These are phyloP conservation scores for Astragalus glycyphyllos DNA, from an alignment of 306 rosid genomes.

Conservation along the genomic window DNA sequence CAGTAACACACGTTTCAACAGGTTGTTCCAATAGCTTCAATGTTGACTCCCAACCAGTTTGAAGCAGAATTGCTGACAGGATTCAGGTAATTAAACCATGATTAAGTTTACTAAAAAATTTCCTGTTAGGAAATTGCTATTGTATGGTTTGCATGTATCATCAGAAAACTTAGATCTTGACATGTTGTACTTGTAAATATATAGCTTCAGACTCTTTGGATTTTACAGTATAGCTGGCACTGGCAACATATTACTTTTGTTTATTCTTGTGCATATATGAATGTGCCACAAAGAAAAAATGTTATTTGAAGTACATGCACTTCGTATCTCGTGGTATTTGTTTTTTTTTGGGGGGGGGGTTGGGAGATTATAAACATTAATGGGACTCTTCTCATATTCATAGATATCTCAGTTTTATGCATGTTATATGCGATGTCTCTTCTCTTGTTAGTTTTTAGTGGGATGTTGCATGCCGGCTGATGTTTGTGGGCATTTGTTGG, in stretches of 20 bases:
- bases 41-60: constrained; percentile 98
- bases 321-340: neutral
- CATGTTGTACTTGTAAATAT: constrained; percentile 1
- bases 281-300: neutral
- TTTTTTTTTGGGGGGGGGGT: neutral
- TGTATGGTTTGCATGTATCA: neutral
- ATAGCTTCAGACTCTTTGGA: neutral
- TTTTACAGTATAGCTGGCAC: neutral
- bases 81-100: constrained; percentile 58
- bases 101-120: constrained; percentile 28
- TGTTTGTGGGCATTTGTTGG: constrained; percentile 27
- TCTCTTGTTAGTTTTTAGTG: constrained; percentile 26
- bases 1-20: constrained; percentile 44
- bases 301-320: constrained; percentile 10
- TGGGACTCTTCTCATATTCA: no score
- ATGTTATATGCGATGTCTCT: neutral
- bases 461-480: neutral
- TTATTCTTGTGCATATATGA: constrained; percentile 11
- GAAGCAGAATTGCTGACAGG: constrained; percentile 92
- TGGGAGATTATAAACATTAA: no score
- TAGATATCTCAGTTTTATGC: neutral
- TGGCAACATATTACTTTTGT: constrained; percentile 10
- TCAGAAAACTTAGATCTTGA: neutral
- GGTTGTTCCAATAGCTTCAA: constrained; percentile 96
- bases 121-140: constrained; percentile 6